Evolutionary conservation across 257 asterid genomes (phyloP).

Genomic region (Solanum corneliomulleri): DNA sequence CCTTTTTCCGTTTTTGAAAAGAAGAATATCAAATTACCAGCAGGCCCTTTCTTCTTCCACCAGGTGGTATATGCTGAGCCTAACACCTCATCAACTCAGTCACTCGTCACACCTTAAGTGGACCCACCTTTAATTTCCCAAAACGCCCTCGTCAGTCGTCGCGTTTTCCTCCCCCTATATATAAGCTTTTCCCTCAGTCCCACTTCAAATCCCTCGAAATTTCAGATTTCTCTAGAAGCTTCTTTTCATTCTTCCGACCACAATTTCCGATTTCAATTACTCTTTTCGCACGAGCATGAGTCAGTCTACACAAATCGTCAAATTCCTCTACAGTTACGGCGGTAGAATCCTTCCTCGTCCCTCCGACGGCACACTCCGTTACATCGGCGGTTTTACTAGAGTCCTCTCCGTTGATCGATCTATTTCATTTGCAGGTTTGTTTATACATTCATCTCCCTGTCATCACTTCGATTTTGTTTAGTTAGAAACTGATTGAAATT

Average conservation of each 20-base stretch:
- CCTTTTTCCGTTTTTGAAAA: no score
- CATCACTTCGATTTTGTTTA: background rate
- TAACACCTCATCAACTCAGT: background rate
- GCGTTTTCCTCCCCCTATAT: background rate
- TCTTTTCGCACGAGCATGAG: slow-evolving; percentile 15
- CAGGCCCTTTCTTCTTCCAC: background rate
- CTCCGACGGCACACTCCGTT: slow-evolving; percentile 64
- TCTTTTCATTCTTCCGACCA: background rate
- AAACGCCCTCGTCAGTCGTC: background rate
- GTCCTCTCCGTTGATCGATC: slow-evolving; percentile 52
- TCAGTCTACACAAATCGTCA: slow-evolving; percentile 18
- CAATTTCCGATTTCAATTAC: background rate
- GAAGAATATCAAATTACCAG: background rate
- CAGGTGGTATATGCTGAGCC: background rate
- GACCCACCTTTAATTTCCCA: background rate
- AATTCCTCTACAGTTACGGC: slow-evolving; percentile 75
- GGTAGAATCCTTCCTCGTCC: slow-evolving; percentile 64
- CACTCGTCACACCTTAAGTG: background rate
- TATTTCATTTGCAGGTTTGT: slow-evolving; percentile 15
- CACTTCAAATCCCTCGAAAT: background rate
- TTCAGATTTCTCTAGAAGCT: background rate
- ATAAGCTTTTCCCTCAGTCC: background rate
- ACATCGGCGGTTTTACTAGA: slow-evolving; percentile 70
- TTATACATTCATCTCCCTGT: background rate
- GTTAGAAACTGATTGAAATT: background rate